A percentile compares a stretch with the other conserved stretches of the same genome.
Conservation (phyloP, 805 yeast genomes). For the Yamadazyma akitaensis region DNA sequence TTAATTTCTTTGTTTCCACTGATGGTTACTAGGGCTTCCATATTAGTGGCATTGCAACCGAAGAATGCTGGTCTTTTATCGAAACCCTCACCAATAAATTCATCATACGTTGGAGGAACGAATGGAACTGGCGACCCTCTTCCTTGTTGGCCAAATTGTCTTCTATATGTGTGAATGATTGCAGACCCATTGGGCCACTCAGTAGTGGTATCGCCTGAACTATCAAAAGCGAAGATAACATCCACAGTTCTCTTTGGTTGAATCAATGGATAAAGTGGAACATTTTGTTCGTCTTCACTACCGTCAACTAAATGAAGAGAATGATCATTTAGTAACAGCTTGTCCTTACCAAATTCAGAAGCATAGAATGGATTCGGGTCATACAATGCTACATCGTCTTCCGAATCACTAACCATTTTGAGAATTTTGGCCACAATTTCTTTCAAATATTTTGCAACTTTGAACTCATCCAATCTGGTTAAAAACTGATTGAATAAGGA, state of each 20-base stretch:
- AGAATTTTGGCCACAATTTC: slow-evolving; percentile 24
- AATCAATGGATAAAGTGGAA: slow-evolving; percentile 40
- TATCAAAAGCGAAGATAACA: slow-evolving; percentile 41
- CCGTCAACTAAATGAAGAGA: slow-evolving; percentile 41
- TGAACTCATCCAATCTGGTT: slow-evolving; percentile 12
- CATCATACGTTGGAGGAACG: slow-evolving; percentile 60
- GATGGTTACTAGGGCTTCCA: slow-evolving; percentile 46
- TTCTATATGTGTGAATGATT: slow-evolving; percentile 29
- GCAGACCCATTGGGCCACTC: slow-evolving; percentile 46
- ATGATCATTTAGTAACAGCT: slow-evolving; percentile 21
- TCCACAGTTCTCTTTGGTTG: slow-evolving; percentile 36
- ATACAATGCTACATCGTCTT: slow-evolving; percentile 38
- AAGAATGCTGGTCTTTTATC: slow-evolving; percentile 73
- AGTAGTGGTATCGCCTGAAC: slow-evolving; percentile 36
- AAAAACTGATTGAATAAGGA: slow-evolving; percentile 35
- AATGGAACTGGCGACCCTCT: slow-evolving; percentile 69
- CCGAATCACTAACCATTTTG: slow-evolving; percentile 19
- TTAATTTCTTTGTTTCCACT: slow-evolving; percentile 19
- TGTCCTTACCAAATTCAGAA: slow-evolving; percentile 15
- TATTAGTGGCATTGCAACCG: slow-evolving; percentile 69
- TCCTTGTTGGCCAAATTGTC: slow-evolving; percentile 43
- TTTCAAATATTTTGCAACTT: slow-evolving; percentile 21
- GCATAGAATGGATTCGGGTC: slow-evolving; percentile 39
- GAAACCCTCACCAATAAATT: slow-evolving; percentile 60
- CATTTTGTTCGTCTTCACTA: slow-evolving; percentile 41